Evolutionary conservation across 176 grass and related monocot genomes (phyloP), one percentile per base, ranked within the genome.

Genomic region (Rhynchospora tenuis): DNA sequence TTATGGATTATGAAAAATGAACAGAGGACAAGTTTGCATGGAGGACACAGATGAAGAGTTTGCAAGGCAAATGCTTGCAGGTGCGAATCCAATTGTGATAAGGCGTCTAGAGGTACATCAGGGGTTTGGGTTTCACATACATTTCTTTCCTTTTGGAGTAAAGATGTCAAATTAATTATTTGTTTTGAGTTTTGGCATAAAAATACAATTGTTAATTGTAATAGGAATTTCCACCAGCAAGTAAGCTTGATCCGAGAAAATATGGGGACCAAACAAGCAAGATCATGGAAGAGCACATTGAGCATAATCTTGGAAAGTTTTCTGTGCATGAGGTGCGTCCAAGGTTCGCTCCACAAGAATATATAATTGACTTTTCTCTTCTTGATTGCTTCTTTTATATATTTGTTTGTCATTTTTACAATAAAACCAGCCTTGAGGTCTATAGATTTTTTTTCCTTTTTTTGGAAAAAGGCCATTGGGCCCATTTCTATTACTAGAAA

Each of bases 21-120:
- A 68, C 81, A 89, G 94, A 89, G 55, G 70, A 86, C 22, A 85
- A 89, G 6, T 64, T 77, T 86, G 90, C 85, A 11, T 97, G 94
- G 94, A 97, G 89, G 56, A 85, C 86, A 31, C 86, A 31, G 94
- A 97, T 16, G 94, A 94, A n/a, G 92, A 97, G 81, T 97, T 94
- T 80, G 87, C 86, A 0, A 64, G 94, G 70, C 90, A 97, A 88
- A 94, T 91, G 87, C 90, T 97, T 24, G 94, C 92, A 27, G 94
- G 94, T 26, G 85, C 89, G 23, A 97, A 97, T 79, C 94, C 94
- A 20, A 84, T 94, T 17, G 80, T 88, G 23, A 97, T 97, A 63
- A 87, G 50, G 57, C 86, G 76, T 7, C 81, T 97, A 54, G 83
- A 83, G 94, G 90, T 97, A 89, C 10, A 83, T 81, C 31, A 33